Conservation (phyloP, 768 basidiomycete species). For the Boletus sp. region DNA sequence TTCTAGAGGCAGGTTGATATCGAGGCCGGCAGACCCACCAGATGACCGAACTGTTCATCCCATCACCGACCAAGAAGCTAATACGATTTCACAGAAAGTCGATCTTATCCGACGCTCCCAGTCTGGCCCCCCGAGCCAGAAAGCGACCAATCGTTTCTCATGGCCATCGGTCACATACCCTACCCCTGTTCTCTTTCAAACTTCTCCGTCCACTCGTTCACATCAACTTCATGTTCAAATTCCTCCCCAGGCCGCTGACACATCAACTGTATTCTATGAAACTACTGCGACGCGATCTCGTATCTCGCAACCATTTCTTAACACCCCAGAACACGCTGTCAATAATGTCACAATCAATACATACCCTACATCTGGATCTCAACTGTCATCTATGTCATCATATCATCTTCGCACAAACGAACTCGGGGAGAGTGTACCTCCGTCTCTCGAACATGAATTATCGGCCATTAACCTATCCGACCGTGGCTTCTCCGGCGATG, state of each 20-base stretch:
- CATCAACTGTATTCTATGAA: conserved; percentile 68
- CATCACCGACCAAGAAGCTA: conserved; percentile 4
- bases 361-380: conserved; percentile 34
- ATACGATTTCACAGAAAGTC: conserved; percentile 29
- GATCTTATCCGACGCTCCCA: conserved; percentile 43
- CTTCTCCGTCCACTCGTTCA: conserved; percentile 32
- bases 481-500: conserved; percentile 6
- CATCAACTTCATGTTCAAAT: conserved; percentile 29
- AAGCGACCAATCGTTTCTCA: conserved; percentile 35
- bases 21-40: conserved; percentile 9
- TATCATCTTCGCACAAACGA: conserved; percentile 26
- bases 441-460: conserved; percentile 23
- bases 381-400: conserved; percentile 32
- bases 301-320: conserved; percentile 17
- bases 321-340: conserved; percentile 20
- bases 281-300: conserved; percentile 41
- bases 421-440: conserved; percentile 3
- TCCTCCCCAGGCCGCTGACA: conserved; percentile 34
- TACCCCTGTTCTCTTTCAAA: conserved; percentile 50
- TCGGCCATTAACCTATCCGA: conserved; percentile 22
- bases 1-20: conserved; percentile 27
- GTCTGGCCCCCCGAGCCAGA: conserved; percentile 40
- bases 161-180: conserved; percentile 42
- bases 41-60: conserved; percentile 3
- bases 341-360: conserved; percentile 24